A percentile compares a stretch with the other conserved stretches of the same genome.
These are phyloP conservation scores for Fusarium sp. DNA, from an alignment of 2,329 filamentous ascomycete species.

Conservation along the genomic window DNA sequence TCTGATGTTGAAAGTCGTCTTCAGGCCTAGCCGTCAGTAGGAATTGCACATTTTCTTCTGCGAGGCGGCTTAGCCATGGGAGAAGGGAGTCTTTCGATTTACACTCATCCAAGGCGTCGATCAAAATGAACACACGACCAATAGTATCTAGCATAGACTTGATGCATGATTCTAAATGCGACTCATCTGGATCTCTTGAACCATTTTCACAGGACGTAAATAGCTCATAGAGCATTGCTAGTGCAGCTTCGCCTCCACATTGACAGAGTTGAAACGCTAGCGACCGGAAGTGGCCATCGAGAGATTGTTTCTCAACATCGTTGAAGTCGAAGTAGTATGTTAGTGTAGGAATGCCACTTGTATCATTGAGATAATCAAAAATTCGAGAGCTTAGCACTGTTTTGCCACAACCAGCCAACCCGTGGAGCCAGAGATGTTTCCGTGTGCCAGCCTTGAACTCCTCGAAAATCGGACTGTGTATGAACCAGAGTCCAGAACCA, in stretches of 20 bases:
- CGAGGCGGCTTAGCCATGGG: rapidly evolving
- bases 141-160: rapidly evolving
- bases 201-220: neutral
- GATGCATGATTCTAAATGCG: rapidly evolving
- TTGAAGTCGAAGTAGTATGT: slow-evolving; percentile 40
- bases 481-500: slow-evolving; percentile 3
- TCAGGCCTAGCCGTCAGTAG: rapidly evolving
- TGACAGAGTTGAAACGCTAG: slow-evolving; percentile 9
- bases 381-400: slow-evolving; percentile 27
- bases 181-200: rapidly evolving
- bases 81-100: neutral
- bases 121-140: rapidly evolving
- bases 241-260: rapidly evolving
- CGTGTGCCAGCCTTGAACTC: neutral
- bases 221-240: neutral
- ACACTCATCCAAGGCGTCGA: neutral
- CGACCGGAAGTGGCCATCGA: slow-evolving; percentile 20
- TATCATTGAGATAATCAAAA: slow-evolving; percentile 16
- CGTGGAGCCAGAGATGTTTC: neutral
- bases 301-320: slow-evolving; percentile 30
- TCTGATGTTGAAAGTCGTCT: too few species aligned
- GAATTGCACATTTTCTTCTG: rapidly evolving
- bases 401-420: slow-evolving; percentile 34
- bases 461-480: rapidly evolving
- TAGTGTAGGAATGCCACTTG: neutral